Evolutionary conservation across 1,139 yeast species (phyloP), one percentile per base, ranked within the genome.

Genomic region (Diutina catenulata): DNA sequence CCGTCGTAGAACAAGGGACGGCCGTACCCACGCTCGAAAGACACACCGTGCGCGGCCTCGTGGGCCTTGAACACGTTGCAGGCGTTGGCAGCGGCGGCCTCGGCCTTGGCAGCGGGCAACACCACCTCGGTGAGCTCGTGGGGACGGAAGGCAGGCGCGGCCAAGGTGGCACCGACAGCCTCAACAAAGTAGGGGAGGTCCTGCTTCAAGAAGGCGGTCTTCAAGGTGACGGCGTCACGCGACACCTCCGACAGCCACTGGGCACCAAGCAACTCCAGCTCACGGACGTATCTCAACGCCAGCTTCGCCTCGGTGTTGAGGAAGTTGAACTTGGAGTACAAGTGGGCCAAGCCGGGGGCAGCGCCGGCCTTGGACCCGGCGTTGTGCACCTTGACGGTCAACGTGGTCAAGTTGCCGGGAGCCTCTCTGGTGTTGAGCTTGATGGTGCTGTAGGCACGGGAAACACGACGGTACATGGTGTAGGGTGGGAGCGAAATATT

Each of bases 261-360:
- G 55, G 95, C 97, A 47, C 98, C 98, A 51, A 91, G 72, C 48
- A 91, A 75, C 67, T 93, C 99, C 41, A 91, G 68, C 66, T 93
- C 98, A 64, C 98, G 82, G 53, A 88, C 82, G 55, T 88, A 71
- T 68, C 98, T 83, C 57, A 91, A 72, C 24, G 94, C 95, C 26
- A 95, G 81, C 62, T 87, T 86, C 51, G 76, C 60, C 47, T 71
- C 70, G 45, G 95, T 87, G 70, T 82, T 81, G 60, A 83, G 76
- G 70, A 81, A 91, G 53, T 80, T 80, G 62, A 76, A 87, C 62
- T 87, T 76, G 52, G 93, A 76, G 53, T 88, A 72, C 49, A 87
- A 65, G 61, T 91, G 97, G 38, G 97, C 71, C 46, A 80, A 64
- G 61, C 98, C 98, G 44, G 87, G 78, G 57, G 78, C 75, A 20